phyloP scores from a whole-genome alignment of 768 basidiomycete genomes.

The Auricularia sp. region DNA sequence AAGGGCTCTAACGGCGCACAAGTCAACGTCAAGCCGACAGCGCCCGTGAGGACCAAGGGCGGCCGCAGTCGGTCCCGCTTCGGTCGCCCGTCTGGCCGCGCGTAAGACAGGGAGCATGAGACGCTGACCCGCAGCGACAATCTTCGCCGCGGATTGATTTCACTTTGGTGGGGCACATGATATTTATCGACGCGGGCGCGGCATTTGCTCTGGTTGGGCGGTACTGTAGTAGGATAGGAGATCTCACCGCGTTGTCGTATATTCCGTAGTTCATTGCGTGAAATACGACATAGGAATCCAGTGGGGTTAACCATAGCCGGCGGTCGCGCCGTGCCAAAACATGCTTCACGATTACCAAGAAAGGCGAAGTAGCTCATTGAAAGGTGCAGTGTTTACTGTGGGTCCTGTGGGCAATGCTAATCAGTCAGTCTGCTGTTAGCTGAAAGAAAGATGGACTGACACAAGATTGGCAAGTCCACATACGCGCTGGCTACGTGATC shows the following conservation, averaged over 20 bases:
- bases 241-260: neutral
- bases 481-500: too few species aligned
- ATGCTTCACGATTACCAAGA: too few species aligned
- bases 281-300: neutral
- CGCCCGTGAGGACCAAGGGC: neutral
- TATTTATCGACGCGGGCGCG: neutral
- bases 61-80: neutral
- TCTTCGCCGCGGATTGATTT: too few species aligned
- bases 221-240: neutral
- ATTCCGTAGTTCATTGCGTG: neutral
- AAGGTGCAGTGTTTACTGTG: too few species aligned
- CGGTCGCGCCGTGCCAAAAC: neutral
- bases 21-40: neutral
- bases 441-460: too few species aligned
- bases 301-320: neutral
- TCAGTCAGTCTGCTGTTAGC: too few species aligned
- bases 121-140: neutral
- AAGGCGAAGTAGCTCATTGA: too few species aligned
- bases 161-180: neutral
- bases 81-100: neutral
- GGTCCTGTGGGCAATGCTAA: too few species aligned
- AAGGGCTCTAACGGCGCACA: neutral
- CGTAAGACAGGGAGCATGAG: neutral
- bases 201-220: neutral
- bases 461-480: too few species aligned